Conservation (phyloP, 140 eudicot genomes). For the Stevia rebaudiana region DNA sequence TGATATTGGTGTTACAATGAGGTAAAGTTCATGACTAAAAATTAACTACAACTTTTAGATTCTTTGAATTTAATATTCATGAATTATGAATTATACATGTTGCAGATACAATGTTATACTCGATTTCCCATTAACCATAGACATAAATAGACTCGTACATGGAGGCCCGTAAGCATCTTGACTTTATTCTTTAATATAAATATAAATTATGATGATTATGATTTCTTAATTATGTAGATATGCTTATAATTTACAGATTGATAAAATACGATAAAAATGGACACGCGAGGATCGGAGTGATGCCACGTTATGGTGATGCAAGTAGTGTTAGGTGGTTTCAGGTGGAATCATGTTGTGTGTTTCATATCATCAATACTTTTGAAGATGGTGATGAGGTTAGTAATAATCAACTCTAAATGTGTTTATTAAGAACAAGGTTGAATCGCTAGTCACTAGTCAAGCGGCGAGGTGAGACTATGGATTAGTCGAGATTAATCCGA, state of each 20-base stretch:
- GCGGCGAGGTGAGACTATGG: too few species aligned
- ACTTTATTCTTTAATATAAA: neutral
- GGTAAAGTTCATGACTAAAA: slow-evolving; percentile 29
- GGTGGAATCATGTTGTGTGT: slow-evolving; percentile 52
- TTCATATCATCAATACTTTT: slow-evolving; percentile 58
- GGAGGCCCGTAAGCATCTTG: slow-evolving; percentile 69
- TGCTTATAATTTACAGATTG: slow-evolving; percentile 33
- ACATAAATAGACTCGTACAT: slow-evolving; percentile 43
- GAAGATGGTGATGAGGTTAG: slow-evolving; percentile 65
- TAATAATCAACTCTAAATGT: neutral
- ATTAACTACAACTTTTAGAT: neutral
- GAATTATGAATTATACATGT: neutral
- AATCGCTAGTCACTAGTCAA: too few species aligned
- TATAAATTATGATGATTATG: neutral
- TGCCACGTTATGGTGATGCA: slow-evolving; percentile 77
- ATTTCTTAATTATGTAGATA: neutral
- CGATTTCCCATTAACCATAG: slow-evolving; percentile 62
- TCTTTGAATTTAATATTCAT: neutral
- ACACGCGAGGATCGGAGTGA: slow-evolving; percentile 66
- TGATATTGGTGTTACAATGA: slow-evolving; percentile 65
- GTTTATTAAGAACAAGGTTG: too few species aligned
- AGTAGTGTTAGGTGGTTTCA: slow-evolving; percentile 53
- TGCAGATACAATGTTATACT: slow-evolving; percentile 64
- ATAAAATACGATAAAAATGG: slow-evolving; percentile 39
- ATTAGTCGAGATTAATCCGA: too few species aligned